These are phyloP conservation scores for Myriosclerotinia duriaeana DNA, from an alignment of 2,329 filamentous ascomycete species.

Conservation along the genomic window DNA sequence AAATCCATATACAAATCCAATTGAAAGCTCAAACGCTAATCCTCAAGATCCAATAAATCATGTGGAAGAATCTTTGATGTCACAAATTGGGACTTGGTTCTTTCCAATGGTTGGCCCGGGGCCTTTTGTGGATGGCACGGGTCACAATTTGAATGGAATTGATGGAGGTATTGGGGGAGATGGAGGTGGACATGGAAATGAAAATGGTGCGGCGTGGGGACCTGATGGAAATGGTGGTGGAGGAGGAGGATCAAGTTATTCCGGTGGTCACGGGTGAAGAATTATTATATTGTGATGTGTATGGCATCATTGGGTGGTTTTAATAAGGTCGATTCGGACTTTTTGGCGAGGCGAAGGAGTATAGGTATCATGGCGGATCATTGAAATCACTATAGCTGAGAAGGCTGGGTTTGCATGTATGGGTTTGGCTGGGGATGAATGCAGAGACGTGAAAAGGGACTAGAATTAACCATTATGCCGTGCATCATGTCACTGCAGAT, in stretches of 20 bases:
- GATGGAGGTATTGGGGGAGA: neutral
- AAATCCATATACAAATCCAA: neutral
- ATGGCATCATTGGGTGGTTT: neutral
- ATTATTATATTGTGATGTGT: neutral
- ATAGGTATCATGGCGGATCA: neutral
- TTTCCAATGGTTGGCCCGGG: conserved; percentile 10
- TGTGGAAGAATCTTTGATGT: neutral
- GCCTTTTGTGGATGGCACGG: neutral
- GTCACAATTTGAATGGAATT: neutral
- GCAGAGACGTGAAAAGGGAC: neutral
- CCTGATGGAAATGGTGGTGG: neutral
- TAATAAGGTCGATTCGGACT: neutral
- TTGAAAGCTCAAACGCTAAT: neutral
- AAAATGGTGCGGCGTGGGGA: neutral
- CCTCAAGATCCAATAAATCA: neutral
- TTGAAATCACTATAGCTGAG: neutral
- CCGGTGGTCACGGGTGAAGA: neutral
- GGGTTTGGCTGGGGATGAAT: neutral
- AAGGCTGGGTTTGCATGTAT: neutral
- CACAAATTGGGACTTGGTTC: conserved; percentile 6
- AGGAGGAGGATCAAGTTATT: neutral
- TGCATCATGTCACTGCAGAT: too few species aligned
- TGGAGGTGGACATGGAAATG: neutral
- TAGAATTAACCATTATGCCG: neutral
- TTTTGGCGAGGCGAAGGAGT: neutral